These are phyloP conservation scores for Phytophthora megakarya DNA, from an alignment of 352 stramenopile genomes.

Conservation along the genomic window DNA sequence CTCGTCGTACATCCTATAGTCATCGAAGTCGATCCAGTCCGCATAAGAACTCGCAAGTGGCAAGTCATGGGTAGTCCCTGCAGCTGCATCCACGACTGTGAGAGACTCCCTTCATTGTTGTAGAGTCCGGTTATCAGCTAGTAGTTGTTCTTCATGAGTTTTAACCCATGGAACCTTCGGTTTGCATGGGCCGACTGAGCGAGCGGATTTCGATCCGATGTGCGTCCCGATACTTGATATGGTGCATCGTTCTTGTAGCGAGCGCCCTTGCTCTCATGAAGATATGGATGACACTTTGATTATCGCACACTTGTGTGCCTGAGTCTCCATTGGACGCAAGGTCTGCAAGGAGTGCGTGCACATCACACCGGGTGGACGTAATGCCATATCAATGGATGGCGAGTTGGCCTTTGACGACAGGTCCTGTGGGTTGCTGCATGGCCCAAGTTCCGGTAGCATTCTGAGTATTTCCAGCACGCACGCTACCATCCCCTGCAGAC, in stretches of 20 bases:
- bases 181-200: no score
- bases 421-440: neutral
- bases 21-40: neutral
- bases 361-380: constrained; percentile 9
- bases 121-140: no score
- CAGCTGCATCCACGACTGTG: no score
- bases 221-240: no score
- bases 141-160: no score
- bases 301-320: constrained; percentile 9
- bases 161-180: no score
- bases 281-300: constrained; percentile 4
- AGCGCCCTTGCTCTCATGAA: neutral
- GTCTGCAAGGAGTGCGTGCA: constrained; percentile 2
- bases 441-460: constrained; percentile 1
- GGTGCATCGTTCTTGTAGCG: no score
- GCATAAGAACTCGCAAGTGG: neutral
- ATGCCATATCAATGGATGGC: neutral
- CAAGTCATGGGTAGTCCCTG: no score
- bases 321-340: neutral
- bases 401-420: neutral
- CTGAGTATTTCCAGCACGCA: neutral
- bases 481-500: neutral
- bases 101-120: no score
- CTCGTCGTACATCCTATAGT: neutral
- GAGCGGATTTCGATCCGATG: no score